These are phyloP conservation scores for Babesia divergens DNA, from an alignment of 169 alveolate genomes.

Conservation along the genomic window DNA sequence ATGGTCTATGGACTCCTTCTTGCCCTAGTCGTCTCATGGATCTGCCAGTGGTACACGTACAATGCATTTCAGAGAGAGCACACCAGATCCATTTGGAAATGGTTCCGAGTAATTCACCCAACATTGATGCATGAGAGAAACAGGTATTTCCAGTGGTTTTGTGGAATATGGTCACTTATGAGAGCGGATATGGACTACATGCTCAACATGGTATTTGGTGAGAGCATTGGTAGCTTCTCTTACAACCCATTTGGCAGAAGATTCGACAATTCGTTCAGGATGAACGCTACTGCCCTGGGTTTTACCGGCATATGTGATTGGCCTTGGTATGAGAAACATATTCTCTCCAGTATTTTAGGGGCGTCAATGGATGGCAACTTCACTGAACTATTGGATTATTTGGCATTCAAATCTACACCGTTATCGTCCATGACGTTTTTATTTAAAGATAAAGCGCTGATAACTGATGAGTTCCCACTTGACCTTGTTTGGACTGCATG, in stretches of 20 bases:
- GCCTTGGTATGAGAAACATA: background rate
- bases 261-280: background rate
- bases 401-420: background rate
- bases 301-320: slow-evolving; percentile 4
- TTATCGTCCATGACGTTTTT: background rate
- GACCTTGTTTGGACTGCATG: slow-evolving; percentile 31
- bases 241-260: slow-evolving; percentile 10
- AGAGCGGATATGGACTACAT: slow-evolving; percentile 1
- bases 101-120: slow-evolving; percentile 29
- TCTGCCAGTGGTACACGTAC: slow-evolving; percentile 58
- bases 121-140: background rate
- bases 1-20: slow-evolving; percentile 30
- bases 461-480: background rate
- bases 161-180: background rate
- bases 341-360: background rate
- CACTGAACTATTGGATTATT: background rate
- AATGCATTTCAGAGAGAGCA: slow-evolving; percentile 26
- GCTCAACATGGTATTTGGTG: background rate
- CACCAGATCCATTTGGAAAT: background rate
- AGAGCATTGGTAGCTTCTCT: background rate
- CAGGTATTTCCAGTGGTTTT: background rate
- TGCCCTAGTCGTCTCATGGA: slow-evolving; percentile 37
- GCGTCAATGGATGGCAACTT: background rate
- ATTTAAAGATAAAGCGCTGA: background rate
- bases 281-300: background rate